Conservation (phyloP, 2,329 filamentous ascomycete species). For the Cercospora citrullina region DNA sequence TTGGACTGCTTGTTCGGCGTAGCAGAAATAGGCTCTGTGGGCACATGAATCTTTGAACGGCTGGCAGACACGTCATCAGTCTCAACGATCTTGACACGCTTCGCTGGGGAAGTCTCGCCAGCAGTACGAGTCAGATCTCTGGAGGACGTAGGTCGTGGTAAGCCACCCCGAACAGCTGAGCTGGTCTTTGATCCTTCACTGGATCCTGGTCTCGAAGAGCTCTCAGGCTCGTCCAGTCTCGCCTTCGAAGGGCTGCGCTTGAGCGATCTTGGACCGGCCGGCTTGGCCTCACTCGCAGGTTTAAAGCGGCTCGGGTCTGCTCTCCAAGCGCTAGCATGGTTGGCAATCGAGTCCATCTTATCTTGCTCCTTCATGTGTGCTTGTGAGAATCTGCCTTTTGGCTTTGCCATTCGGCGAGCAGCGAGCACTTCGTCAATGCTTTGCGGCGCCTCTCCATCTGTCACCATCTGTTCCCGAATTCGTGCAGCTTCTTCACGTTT, state of each 20-base stretch:
- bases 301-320: constrained; percentile 18
- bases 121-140: constrained; percentile 23
- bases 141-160: constrained; percentile 30
- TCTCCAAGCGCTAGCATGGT: constrained; percentile 77
- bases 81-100: constrained; percentile 60
- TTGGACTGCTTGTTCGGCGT: constrained; percentile 43
- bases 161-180: constrained; percentile 29
- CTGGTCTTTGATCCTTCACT: constrained; percentile 25
- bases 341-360: constrained; percentile 96
- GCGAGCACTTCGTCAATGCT: constrained; percentile 42
- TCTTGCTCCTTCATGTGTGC: constrained; percentile 86
- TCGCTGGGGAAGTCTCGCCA: constrained; percentile 54
- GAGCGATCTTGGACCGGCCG: constrained; percentile 43
- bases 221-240: constrained; percentile 55
- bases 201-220: constrained; percentile 22
- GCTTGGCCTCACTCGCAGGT: constrained; percentile 10
- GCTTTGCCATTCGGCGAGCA: constrained; percentile 72
- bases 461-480: constrained; percentile 68
- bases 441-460: constrained; percentile 57
- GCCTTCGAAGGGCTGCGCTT: constrained; percentile 62
- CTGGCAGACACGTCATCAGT: constrained; percentile 69
- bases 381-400: constrained; percentile 82
- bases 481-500: constrained; percentile 70
- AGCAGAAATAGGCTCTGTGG: constrained; percentile 44
- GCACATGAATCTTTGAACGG: constrained; percentile 56